These are phyloP conservation scores for Fusarium tuaranense DNA, from an alignment of 2,329 filamentous ascomycete genomes.

Conservation along the genomic window DNA sequence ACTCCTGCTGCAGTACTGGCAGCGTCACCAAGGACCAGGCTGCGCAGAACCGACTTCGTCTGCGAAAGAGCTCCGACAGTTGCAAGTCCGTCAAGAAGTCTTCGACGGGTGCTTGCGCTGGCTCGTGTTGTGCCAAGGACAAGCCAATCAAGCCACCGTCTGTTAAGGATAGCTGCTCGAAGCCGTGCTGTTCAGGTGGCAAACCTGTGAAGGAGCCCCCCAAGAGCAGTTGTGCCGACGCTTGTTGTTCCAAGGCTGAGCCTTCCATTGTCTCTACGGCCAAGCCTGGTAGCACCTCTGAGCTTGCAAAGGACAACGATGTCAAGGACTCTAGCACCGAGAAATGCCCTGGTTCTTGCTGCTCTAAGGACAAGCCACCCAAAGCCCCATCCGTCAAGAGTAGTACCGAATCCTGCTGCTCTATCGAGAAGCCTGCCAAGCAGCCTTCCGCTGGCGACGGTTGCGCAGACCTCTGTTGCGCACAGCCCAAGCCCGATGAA, in stretches of 20 bases:
- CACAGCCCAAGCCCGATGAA: not conserved
- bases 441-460: not conserved
- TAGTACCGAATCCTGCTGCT: not conserved
- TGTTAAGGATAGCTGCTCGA: conserved; percentile 1
- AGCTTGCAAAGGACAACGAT: not conserved
- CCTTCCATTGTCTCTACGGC: not conserved
- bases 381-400: not conserved
- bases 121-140: conserved; percentile 27
- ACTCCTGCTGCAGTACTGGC: conserved; percentile 43
- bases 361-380: conserved; percentile 1
- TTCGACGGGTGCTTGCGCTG: conserved; percentile 14
- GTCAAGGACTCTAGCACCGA: not conserved
- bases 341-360: conserved; percentile 16
- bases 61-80: conserved; percentile 30
- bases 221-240: not conserved
- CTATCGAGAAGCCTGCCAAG: not conserved
- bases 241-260: not conserved
- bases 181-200: conserved; percentile 5
- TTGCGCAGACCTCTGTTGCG: not conserved
- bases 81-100: conserved; percentile 4
- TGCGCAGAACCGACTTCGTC: conserved; percentile 17
- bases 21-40: conserved; percentile 18
- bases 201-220: not conserved
- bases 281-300: not conserved
- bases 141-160: not conserved